Evolutionary conservation across 805 yeast species (phyloP).

Genomic region (Hanseniaspora nectarophila): DNA sequence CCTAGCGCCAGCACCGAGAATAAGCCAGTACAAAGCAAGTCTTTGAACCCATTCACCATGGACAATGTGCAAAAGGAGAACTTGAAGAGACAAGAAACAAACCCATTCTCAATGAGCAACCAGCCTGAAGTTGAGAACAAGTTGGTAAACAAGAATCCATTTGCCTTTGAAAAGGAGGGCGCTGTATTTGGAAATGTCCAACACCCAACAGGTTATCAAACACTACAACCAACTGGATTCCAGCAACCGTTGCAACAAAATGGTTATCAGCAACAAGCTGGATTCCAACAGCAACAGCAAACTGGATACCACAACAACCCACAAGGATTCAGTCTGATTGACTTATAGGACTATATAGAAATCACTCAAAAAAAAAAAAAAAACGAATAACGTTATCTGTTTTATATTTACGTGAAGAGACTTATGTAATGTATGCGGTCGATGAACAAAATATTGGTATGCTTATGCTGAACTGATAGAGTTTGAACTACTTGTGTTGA

Average conservation of each 20-base stretch:
- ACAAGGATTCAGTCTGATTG: slow-evolving; percentile 15
- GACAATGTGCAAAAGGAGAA: slow-evolving; percentile 22
- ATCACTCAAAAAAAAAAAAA: too few species aligned
- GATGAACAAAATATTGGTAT: too few species aligned
- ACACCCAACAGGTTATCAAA: background rate
- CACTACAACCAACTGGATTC: background rate
- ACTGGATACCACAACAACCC: slow-evolving; percentile 13
- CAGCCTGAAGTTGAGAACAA: slow-evolving; percentile 4
- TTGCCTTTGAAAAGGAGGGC: slow-evolving; percentile 1
- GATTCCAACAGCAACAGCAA: slow-evolving; percentile 5
- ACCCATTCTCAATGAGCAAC: slow-evolving; percentile 16
- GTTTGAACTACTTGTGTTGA: too few species aligned
- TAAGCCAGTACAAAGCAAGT: slow-evolving; percentile 24
- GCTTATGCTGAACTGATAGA: too few species aligned
- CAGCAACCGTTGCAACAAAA: background rate
- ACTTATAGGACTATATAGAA: background rate
- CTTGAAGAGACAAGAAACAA: slow-evolving; percentile 17
- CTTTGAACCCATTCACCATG: slow-evolving; percentile 32
- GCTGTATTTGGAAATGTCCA: slow-evolving; percentile 1
- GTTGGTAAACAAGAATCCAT: slow-evolving; percentile 12
- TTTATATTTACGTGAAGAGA: too few species aligned
- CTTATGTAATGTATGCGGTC: too few species aligned
- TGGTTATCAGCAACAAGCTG: background rate
- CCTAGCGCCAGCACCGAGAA: slow-evolving; percentile 16
- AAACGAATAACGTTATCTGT: too few species aligned